phyloP scores from a whole-genome alignment of 306 rosid species.

The Corylus heterophylla region DNA sequence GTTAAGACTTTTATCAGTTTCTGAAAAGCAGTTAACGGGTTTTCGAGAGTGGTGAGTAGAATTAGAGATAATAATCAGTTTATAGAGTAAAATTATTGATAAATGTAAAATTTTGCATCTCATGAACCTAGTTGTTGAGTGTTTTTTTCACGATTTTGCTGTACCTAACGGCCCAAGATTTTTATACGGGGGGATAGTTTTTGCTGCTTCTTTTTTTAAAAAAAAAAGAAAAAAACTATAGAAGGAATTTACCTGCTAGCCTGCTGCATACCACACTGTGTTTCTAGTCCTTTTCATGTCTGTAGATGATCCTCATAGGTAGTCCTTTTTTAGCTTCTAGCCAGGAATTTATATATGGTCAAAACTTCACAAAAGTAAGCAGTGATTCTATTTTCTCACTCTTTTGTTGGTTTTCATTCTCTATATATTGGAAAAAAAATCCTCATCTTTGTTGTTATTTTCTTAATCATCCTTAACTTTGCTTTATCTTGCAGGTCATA shows the following conservation, averaged over 20 bases:
- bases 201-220: neutral
- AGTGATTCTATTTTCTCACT: neutral
- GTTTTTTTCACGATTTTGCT: neutral
- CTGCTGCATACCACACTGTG: neutral
- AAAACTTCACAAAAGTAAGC: neutral
- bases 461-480: neutral
- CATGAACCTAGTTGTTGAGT: neutral
- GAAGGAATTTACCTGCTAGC: neutral
- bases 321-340: neutral
- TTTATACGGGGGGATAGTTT: neutral
- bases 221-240: no score
- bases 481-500: conserved; percentile 59
- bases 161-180: neutral
- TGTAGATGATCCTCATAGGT: neutral
- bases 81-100: no score
- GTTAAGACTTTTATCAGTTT: neutral
- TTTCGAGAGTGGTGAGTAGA: neutral
- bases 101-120: neutral
- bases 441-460: neutral
- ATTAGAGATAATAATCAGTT: neutral
- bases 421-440: neutral
- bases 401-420: neutral
- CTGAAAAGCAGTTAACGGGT: neutral
- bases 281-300: neutral
- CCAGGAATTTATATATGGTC: neutral